These are phyloP conservation scores for Hansfordia pulvinata DNA, from an alignment of 2,329 filamentous ascomycete species.

Conservation along the genomic window DNA sequence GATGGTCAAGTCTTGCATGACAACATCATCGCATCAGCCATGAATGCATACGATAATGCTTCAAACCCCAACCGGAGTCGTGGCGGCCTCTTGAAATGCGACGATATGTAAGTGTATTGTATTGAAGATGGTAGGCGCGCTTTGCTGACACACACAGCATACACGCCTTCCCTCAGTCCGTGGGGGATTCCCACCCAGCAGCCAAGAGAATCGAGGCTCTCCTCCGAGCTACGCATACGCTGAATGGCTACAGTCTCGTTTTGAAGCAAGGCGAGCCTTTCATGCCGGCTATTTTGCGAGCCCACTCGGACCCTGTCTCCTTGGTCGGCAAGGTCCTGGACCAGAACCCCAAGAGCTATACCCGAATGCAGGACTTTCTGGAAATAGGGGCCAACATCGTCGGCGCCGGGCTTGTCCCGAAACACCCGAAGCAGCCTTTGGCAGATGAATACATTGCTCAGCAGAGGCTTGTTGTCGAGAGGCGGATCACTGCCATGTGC, in stretches of 20 bases:
- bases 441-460: conserved; percentile 11
- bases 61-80: conserved; percentile 67
- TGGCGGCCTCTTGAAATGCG: conserved; percentile 64
- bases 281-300: conserved; percentile 63
- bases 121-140: too few relatives aligned
- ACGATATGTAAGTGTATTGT: conserved; percentile 51
- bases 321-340: conserved; percentile 62
- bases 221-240: conserved; percentile 57
- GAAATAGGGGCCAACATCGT: conserved; percentile 56
- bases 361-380: conserved; percentile 59
- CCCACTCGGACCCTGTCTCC: conserved; percentile 60
- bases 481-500: conserved; percentile 66
- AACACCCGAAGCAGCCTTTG: conserved; percentile 13
- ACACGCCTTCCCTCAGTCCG: conserved; percentile 45
- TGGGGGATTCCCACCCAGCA: conserved; percentile 36
- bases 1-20: conserved; percentile 37
- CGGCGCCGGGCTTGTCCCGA: conserved; percentile 35
- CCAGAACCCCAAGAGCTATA: conserved; percentile 63
- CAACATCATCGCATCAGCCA: conserved; percentile 47
- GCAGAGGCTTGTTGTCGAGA: conserved; percentile 33
- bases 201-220: conserved; percentile 46
- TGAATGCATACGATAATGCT: conserved; percentile 67
- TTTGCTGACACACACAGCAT: too few relatives aligned
- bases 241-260: conserved; percentile 65
- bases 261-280: conserved; percentile 72